A percentile compares a stretch with the other conserved stretches of the same genome.
Conservation (phyloP, 345 rosid genomes). For the Anastatica hierochuntica region DNA sequence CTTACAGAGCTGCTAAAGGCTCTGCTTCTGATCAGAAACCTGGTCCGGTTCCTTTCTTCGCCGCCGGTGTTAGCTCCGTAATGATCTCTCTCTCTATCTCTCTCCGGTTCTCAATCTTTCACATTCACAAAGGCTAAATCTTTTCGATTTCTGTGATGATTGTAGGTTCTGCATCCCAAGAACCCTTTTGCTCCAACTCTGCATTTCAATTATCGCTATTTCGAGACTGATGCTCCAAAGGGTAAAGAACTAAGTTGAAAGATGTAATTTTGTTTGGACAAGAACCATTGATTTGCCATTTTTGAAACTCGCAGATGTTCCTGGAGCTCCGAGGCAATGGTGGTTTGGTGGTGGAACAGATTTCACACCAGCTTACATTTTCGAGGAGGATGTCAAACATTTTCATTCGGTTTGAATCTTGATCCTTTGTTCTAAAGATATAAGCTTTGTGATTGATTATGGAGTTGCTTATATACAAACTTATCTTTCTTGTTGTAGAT, state of each 20-base stretch:
- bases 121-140: background rate
- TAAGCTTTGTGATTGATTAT: conserved; percentile 1
- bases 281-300: too few relatives aligned
- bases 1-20: conserved; percentile 87
- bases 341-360: conserved; percentile 99
- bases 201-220: conserved; percentile 27
- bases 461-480: background rate
- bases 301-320: conserved; percentile 41
- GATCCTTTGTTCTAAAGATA: background rate
- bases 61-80: conserved; percentile 97
- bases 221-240: conserved; percentile 50
- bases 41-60: conserved; percentile 83
- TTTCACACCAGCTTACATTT: conserved; percentile 92
- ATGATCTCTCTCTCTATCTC: background rate
- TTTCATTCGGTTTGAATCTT: conserved; percentile 58
- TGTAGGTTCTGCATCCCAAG: conserved; percentile 30
- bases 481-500: conserved; percentile 31
- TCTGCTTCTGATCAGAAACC: conserved; percentile 57
- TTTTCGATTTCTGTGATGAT: background rate
- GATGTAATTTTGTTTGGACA: background rate
- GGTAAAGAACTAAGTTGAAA: conserved; percentile 30
- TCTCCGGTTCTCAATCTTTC: too few relatives aligned
- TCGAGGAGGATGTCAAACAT: conserved; percentile 93
- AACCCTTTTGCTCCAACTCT: conserved; percentile 90
- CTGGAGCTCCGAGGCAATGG: conserved; percentile 98